Percentiles rank a stretch among this genome's conserved stretches.
These are phyloP conservation scores for Raffaelea arxii DNA, from an alignment of 2,329 filamentous ascomycete genomes.

Conservation along the genomic window DNA sequence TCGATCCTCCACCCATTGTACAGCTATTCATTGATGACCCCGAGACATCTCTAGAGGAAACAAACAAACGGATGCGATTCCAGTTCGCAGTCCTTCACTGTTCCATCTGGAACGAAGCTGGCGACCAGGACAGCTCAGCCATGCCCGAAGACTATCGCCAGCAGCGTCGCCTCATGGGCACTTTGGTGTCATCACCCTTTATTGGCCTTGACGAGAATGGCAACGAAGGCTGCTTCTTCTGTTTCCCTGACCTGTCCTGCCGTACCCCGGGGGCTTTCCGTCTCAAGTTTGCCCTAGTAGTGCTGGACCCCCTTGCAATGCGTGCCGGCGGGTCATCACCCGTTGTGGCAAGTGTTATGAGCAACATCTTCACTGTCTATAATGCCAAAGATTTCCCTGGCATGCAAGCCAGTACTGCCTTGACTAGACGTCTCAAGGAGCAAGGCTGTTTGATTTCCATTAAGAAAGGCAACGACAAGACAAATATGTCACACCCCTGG, in stretches of 20 bases:
- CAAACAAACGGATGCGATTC: conserved; percentile 41
- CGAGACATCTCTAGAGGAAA: conserved; percentile 43
- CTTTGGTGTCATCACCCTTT: conserved; percentile 66
- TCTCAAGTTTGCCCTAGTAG: conserved; percentile 63
- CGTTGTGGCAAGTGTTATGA: conserved; percentile 44
- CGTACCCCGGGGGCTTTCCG: conserved; percentile 68
- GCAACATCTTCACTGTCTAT: conserved; percentile 67
- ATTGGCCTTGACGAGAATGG: conserved; percentile 65
- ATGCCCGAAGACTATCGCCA: conserved; percentile 64
- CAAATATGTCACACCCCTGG: conserved; percentile 20
- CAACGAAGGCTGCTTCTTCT: conserved; percentile 72
- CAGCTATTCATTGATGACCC: conserved; percentile 58
- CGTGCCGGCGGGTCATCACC: conserved; percentile 41
- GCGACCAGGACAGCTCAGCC: conserved; percentile 56
- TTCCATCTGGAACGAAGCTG: conserved; percentile 62
- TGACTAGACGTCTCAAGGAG: conserved; percentile 65
- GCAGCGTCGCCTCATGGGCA: conserved; percentile 70
- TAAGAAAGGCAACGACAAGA: conserved; percentile 72
- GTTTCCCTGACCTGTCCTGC: conserved; percentile 74
- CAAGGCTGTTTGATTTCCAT: conserved; percentile 79
- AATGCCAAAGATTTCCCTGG: conserved; percentile 81
- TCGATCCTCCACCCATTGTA: conserved; percentile 76
- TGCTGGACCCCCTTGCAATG: conserved; percentile 54
- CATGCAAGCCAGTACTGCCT: conserved; percentile 65
- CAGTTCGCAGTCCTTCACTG: conserved; percentile 66